A percentile compares a stretch with the other conserved stretches of the same genome.
Conservation (phyloP, 495 filamentous ascomycete species). For the Xylaria cubensis region DNA sequence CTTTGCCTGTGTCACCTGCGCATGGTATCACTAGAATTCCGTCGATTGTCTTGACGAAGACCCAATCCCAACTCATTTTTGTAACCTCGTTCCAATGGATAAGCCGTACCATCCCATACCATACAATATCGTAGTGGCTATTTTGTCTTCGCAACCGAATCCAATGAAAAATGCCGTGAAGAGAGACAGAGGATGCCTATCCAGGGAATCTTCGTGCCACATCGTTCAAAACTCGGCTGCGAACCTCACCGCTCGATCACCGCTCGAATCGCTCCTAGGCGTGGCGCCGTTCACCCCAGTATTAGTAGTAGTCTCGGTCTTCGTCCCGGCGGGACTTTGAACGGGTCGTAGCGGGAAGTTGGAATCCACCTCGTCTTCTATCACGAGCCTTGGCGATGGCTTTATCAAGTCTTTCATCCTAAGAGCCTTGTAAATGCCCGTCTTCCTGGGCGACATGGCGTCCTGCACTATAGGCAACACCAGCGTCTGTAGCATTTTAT, state of each 20-base stretch:
- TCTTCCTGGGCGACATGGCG: slow-evolving; percentile 24
- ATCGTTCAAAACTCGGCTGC: neutral
- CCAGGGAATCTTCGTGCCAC: neutral
- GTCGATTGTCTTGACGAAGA: too few relatives aligned
- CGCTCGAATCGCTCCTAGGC: neutral
- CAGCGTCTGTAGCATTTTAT: neutral
- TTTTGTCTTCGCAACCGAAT: neutral
- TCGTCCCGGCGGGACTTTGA: neutral
- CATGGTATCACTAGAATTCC: slow-evolving; percentile 4
- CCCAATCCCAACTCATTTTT: neutral
- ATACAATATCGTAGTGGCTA: neutral
- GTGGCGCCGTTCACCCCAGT: neutral
- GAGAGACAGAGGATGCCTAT: neutral
- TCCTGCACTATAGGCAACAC: slow-evolving; percentile 20
- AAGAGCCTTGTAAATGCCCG: slow-evolving; percentile 5
- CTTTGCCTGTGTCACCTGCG: neutral
- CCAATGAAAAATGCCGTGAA: neutral
- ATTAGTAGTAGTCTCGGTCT: neutral
- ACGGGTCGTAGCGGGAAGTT: neutral
- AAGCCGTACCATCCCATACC: neutral
- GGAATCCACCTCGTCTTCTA: slow-evolving; percentile 11
- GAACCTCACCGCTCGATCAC: slow-evolving; percentile 16
- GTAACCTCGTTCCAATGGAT: neutral
- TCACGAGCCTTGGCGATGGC: slow-evolving; percentile 22
- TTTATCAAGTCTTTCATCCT: slow-evolving; percentile 18